A percentile compares a stretch with the other conserved stretches of the same genome.
phyloP scores from a whole-genome alignment of 1,139 yeast species.

The Pichia sp. region DNA sequence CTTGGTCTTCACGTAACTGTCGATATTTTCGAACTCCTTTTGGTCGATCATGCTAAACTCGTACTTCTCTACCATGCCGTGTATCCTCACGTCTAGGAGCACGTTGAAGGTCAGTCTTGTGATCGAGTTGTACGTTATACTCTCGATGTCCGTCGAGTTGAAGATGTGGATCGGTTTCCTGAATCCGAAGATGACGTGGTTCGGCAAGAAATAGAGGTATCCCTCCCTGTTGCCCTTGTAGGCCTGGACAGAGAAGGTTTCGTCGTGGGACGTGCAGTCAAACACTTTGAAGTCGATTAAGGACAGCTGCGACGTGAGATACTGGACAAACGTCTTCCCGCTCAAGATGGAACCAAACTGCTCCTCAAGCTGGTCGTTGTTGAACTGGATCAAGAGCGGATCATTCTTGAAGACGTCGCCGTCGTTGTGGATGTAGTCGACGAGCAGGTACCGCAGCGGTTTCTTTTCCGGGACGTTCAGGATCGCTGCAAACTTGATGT shows the following conservation, averaged over 20 bases:
- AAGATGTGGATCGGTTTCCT: slow-evolving; percentile 77
- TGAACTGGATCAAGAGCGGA: slow-evolving; percentile 42
- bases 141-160: slow-evolving; percentile 53
- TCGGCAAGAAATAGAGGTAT: slow-evolving; percentile 59
- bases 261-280: slow-evolving; percentile 31
- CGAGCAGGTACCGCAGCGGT: slow-evolving; percentile 40
- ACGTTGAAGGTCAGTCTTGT: slow-evolving; percentile 83
- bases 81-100: slow-evolving; percentile 26
- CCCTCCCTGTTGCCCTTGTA: slow-evolving; percentile 93
- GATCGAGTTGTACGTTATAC: slow-evolving; percentile 78
- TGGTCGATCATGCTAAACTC: slow-evolving; percentile 95
- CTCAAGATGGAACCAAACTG: slow-evolving; percentile 32
- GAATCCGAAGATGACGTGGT: slow-evolving; percentile 78
- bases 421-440: slow-evolving; percentile 34
- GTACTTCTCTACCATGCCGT: slow-evolving; percentile 46
- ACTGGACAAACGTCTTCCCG: slow-evolving; percentile 26
- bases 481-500: slow-evolving; percentile 43
- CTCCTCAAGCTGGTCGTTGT: slow-evolving; percentile 34
- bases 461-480: slow-evolving; percentile 48
- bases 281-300: slow-evolving; percentile 29
- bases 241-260: slow-evolving; percentile 58
- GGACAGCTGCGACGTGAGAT: slow-evolving; percentile 30
- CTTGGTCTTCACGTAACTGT: slow-evolving; percentile 63
- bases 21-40: slow-evolving; percentile 64
- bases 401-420: slow-evolving; percentile 36